Evolutionary conservation across 495 filamentous ascomycete species (phyloP).

Genomic region (Astrocystis sublimbata): DNA sequence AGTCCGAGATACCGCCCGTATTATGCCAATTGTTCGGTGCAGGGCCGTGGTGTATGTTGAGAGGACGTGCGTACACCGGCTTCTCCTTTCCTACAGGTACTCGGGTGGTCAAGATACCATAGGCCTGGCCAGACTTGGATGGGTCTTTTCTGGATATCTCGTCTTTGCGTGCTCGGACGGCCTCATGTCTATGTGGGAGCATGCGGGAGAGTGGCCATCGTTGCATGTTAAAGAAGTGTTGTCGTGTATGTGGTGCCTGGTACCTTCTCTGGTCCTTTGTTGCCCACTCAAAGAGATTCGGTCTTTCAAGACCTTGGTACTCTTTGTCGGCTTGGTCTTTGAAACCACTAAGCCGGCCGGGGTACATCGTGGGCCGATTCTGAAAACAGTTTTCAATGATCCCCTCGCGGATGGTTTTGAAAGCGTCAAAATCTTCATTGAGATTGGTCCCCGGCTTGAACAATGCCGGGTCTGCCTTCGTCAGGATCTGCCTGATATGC

Average conservation of each 20-base stretch:
- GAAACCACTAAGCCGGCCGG: constrained; percentile 18
- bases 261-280: constrained; percentile 29
- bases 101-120: constrained; percentile 28
- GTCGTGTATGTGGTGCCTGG: constrained; percentile 28
- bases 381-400: constrained; percentile 34
- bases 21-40: not conserved
- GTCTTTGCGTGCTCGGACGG: constrained; percentile 22
- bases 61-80: not conserved
- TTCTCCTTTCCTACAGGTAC: constrained; percentile 18
- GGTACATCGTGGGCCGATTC: constrained; percentile 33
- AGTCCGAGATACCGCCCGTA: no score
- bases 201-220: constrained; percentile 30
- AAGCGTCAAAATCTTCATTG: not conserved
- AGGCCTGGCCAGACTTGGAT: constrained; percentile 11
- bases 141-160: constrained; percentile 22
- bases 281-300: constrained; percentile 36
- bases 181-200: not conserved
- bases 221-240: constrained; percentile 28
- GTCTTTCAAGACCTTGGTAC: constrained; percentile 20
- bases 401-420: constrained; percentile 27
- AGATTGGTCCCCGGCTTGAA: constrained; percentile 6
- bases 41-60: constrained; percentile 9
- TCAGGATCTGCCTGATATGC: constrained; percentile 18
- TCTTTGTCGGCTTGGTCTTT: constrained; percentile 23
- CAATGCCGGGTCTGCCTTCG: constrained; percentile 19